Conservation (phyloP, 31 red algal species). For the Asparagopsis taxiformis region DNA sequence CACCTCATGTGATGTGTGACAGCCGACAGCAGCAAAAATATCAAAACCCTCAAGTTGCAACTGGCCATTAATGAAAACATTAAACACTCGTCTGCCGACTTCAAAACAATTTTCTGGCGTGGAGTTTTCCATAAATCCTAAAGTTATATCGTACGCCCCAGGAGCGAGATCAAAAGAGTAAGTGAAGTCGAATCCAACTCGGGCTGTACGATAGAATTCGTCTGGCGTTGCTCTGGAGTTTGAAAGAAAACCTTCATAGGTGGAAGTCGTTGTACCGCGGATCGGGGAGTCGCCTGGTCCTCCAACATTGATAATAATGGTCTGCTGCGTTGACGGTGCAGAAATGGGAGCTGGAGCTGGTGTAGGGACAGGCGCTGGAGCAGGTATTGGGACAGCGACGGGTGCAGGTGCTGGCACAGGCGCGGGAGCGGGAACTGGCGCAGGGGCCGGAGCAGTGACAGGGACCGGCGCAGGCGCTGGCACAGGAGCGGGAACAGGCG, state of each 20-base stretch:
- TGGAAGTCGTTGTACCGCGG: background rate
- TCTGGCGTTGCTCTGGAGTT: background rate
- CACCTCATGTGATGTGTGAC: too few relatives aligned
- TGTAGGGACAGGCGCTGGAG: too few relatives aligned
- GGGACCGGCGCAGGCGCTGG: too few relatives aligned
- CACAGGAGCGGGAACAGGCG: too few relatives aligned
- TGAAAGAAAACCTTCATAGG: background rate
- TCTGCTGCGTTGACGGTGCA: too few relatives aligned
- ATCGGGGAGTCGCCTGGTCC: background rate
- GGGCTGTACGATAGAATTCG: background rate
- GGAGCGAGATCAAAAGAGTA: constrained; percentile 54
- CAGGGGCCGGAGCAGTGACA: too few relatives aligned
- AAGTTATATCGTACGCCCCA: constrained; percentile 54
- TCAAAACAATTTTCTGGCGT: background rate
- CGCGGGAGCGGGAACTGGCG: too few relatives aligned
- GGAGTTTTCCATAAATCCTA: constrained; percentile 59
- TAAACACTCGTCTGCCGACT: constrained; percentile 54
- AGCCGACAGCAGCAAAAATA: constrained; percentile 45
- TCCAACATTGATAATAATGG: constrained; percentile 6
- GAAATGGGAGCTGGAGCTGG: too few relatives aligned
- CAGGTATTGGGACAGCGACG: too few relatives aligned
- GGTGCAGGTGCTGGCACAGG: too few relatives aligned
- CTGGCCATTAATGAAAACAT: constrained; percentile 47
- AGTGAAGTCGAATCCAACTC: constrained; percentile 29
- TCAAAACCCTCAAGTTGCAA: constrained; percentile 48